Evolutionary conservation across 306 rosid species (phyloP), one percentile per base, ranked within the genome.

Genomic region (Quercus dentata): DNA sequence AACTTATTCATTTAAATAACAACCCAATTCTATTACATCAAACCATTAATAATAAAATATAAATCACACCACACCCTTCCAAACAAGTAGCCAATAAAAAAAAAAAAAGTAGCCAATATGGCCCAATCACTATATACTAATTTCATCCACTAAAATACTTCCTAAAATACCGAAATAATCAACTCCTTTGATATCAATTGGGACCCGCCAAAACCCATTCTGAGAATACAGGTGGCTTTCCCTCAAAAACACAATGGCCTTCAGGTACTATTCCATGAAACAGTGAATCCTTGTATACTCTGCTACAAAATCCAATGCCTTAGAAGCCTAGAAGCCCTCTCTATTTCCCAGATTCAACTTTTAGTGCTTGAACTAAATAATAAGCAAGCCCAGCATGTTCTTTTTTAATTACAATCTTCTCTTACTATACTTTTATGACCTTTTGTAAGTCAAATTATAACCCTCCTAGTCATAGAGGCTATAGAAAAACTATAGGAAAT

Each of bases 21-120:
- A 7, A 2, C 23, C 64, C 19, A 20, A 6, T 30, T 14, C 31
- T 9, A 59, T 23, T 13, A 20, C 9, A 21, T 15, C 19, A 5
- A 54, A 63, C 52, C 1, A 64, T 5, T 18, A 62, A 14, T 7
- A 46, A 46, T 9, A 46, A 9, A 49, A 73, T 9, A 46, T 46
- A 49, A 73, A 73, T 38, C 74, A 56, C 57, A 31, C 77, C 27
- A 25, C 69, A 71, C 80, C 44, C 67, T 76, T 70, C 38, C 5
- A 52, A 21, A 14, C 76, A 58, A 33, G 31, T 46, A 1, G 44
- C 0, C 44, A 35, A 35, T 1, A 38, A 61, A 57, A 3, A 6
- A 5, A 38, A 18, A 69, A 58, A 31, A 2, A 17, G 64, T 27
- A 67, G 63, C 75, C 59, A 35, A 73, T n/a, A 10, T 28, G 18